Conservation (phyloP, 176 grass and related monocot genomes). For the Triticum dicoccoides region DNA sequence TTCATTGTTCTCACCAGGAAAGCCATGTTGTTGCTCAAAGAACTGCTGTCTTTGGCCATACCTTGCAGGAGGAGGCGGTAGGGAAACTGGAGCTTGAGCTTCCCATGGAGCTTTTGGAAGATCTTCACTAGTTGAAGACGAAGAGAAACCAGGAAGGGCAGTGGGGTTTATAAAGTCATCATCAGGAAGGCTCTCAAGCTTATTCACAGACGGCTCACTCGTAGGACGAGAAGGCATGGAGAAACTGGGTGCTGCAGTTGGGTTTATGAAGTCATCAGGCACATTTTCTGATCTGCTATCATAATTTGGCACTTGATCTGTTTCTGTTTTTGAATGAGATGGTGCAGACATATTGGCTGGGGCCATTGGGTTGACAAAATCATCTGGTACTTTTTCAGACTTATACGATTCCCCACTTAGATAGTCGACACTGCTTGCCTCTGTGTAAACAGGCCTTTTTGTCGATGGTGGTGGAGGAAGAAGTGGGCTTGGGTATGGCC, state of each 20-base stretch:
- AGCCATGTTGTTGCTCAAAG: constrained; percentile 52
- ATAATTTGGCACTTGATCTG: constrained; percentile 13
- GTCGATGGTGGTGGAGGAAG: constrained; percentile 76
- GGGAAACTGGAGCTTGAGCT: constrained; percentile 42
- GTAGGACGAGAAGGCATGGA: constrained; percentile 27
- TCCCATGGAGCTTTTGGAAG: constrained; percentile 76
- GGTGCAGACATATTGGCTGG: constrained; percentile 31
- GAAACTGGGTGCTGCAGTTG: constrained; percentile 43
- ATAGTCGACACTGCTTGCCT: constrained; percentile 48
- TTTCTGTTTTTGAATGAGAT: constrained; percentile 39
- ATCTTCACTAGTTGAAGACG: constrained; percentile 40
- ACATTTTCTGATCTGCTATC: constrained; percentile 22
- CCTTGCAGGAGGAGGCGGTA: constrained; percentile 77
- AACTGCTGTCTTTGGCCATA: constrained; percentile 89
- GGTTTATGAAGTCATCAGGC: constrained; percentile 47
- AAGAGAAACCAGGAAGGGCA: constrained; percentile 43
- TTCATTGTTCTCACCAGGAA: constrained; percentile 46
- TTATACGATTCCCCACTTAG: constrained; percentile 68
- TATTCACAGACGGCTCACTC: constrained; percentile 21
- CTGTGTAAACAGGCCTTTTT: constrained; percentile 57
- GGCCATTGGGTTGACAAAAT: constrained; percentile 49
- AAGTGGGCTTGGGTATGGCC: constrained; percentile 48
- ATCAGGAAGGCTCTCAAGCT: constrained; percentile 42
- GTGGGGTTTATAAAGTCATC: constrained; percentile 66
- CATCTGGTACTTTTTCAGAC: constrained; percentile 49